A percentile compares a stretch with the other conserved stretches of the same genome.
phyloP scores from a whole-genome alignment of 169 alveolate genomes.

The Toxoplasma gondii region DNA sequence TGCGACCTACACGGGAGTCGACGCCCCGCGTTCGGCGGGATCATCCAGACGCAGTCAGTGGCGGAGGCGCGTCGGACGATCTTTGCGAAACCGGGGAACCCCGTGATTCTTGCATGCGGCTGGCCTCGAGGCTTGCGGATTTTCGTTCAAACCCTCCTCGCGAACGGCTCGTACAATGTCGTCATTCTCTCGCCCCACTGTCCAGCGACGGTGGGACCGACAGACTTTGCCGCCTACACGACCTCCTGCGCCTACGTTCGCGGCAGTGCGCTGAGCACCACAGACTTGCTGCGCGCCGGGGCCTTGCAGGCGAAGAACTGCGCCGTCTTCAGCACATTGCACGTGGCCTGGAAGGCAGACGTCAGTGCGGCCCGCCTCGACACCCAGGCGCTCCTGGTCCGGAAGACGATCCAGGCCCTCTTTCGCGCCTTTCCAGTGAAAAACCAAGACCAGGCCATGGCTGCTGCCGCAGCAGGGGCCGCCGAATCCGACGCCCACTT shows the following conservation, averaged over 20 bases:
- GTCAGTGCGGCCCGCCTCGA: slow-evolving; percentile 41
- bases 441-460: background rate
- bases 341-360: slow-evolving; percentile 58
- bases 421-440: slow-evolving; percentile 43
- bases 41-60: slow-evolving; percentile 35
- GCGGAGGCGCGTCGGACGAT: slow-evolving; percentile 41
- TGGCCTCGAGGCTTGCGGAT: slow-evolving; percentile 66
- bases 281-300: slow-evolving; percentile 63
- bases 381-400: slow-evolving; percentile 61
- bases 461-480: background rate
- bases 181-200: slow-evolving; percentile 47
- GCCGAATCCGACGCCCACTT: background rate
- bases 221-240: slow-evolving; percentile 36
- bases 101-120: slow-evolving; percentile 61
- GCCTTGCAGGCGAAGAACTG: slow-evolving; percentile 46
- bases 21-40: slow-evolving; percentile 42
- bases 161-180: slow-evolving; percentile 45
- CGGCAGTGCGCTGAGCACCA: slow-evolving; percentile 52
- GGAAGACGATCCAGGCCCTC: slow-evolving; percentile 48
- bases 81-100: slow-evolving; percentile 13
- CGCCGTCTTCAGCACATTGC: slow-evolving; percentile 51
- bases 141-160: slow-evolving; percentile 44
- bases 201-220: slow-evolving; percentile 55
- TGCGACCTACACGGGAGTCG: slow-evolving; percentile 12
- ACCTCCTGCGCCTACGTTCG: slow-evolving; percentile 60